Evolutionary conservation across 805 yeast genomes (phyloP), one percentile per base, ranked within the genome.

Genomic region (Metschnikowia matae): DNA sequence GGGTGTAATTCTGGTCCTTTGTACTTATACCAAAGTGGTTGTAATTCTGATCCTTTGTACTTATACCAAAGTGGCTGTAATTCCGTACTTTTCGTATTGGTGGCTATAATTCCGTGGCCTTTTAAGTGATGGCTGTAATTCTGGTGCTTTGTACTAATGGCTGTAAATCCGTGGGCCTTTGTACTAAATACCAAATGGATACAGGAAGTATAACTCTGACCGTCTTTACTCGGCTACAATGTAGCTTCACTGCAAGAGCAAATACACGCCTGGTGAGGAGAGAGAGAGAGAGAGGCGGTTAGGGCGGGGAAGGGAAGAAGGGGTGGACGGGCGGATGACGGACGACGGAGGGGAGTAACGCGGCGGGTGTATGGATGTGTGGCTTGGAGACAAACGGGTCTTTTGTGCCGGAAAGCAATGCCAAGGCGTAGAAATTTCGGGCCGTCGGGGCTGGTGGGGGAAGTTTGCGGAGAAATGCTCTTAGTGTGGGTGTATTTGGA

Each of bases 211-310:
- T 3, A 5, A 14, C 36, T 34, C 36, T 3, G 15, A 8, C n/a
- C 31, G 31, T 15, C 44, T 41, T 31, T 11, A 41, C 37, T 42
- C 45, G 45, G 38, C 44, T 41, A 17, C 44, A 14, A n/a, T 6
- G 45, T 42, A 42, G 45, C 45, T 42, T 42, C 38, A 42, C 44
- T 41, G 37, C 45, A 33, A 33, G 38, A 33, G 37, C 18, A 21
- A 41, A 23, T 18, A 5, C 20, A n/a, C 29, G 17, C n/a, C 31
- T 14, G 17, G 20, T 18, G 20, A 11, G 14, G 40, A 6, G n/a
- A n/a, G n/a, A n/a, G n/a, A n/a, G n/a, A n/a, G n/a, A 15, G 8
- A 17, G 31, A 39, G 15, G 14, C 18, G 13, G 45, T 14, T 29
- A 5, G 23, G 26, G 13, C 11, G 29, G 4, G 26, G 21, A 15